Evolutionary conservation across 2,329 filamentous ascomycete genomes (phyloP).

Genomic region (Didymella arachidicola): DNA sequence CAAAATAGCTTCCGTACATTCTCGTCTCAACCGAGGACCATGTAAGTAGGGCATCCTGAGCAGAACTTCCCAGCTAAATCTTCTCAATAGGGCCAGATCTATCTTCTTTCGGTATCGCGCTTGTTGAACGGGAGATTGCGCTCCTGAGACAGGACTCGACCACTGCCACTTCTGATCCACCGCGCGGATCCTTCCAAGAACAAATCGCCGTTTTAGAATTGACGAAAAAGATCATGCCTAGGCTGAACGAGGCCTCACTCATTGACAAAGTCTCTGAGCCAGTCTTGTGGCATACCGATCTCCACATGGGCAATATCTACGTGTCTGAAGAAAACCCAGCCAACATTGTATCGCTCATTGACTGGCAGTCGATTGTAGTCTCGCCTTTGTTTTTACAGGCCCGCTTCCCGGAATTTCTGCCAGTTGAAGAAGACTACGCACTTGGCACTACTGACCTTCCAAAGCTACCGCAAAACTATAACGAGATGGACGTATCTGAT

Average conservation of each 20-base stretch:
- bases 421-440: constrained; percentile 26
- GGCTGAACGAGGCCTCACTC: neutral
- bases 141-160: constrained; percentile 1
- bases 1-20: constrained; percentile 5
- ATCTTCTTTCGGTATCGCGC: constrained; percentile 29
- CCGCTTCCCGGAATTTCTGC: constrained; percentile 28
- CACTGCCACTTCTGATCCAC: neutral
- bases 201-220: neutral
- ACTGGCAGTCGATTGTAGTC: constrained; percentile 38
- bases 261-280: constrained; percentile 16
- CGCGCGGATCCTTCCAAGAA: neutral
- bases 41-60: constrained; percentile 19
- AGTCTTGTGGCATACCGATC: constrained; percentile 43
- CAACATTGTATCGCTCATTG: constrained; percentile 33
- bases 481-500: constrained; percentile 21
- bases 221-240: neutral
- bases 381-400: constrained; percentile 29
- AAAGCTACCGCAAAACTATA: constrained; percentile 18
- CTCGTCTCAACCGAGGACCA: constrained; percentile 23
- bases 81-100: constrained; percentile 26
- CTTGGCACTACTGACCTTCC: constrained; percentile 17
- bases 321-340: constrained; percentile 29
- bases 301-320: constrained; percentile 52
- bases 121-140: constrained; percentile 28
- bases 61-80: constrained; percentile 12